phyloP scores from a whole-genome alignment of 768 basidiomycete species.

The Pleurotus tuber-regium region DNA sequence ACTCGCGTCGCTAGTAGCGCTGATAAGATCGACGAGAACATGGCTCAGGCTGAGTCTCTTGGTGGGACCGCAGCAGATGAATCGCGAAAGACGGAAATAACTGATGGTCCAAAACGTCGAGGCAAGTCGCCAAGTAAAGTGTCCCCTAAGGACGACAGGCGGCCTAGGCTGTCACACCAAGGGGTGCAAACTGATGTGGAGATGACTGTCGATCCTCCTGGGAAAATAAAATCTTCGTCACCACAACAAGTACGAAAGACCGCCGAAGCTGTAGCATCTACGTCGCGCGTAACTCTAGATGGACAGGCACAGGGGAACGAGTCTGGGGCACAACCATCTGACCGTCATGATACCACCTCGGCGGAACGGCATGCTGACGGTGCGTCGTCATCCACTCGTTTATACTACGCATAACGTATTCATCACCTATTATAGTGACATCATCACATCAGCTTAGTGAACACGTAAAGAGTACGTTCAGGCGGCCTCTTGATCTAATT shows the following conservation, averaged over 20 bases:
- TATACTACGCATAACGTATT: not conserved
- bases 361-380: too few relatives aligned
- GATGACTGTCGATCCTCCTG: too few relatives aligned
- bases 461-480: not conserved
- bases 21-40: too few relatives aligned
- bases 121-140: not conserved
- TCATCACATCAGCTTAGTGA: not conserved
- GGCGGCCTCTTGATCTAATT: constrained; percentile 2
- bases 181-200: not conserved
- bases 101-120: not conserved
- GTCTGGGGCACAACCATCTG: too few relatives aligned
- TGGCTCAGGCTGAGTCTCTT: too few relatives aligned
- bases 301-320: too few relatives aligned
- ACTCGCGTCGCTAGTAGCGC: not conserved
- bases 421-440: not conserved
- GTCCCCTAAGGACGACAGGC: not conserved
- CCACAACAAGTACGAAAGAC: not conserved
- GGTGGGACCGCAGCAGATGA: too few relatives aligned
- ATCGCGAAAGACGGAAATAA: too few relatives aligned
- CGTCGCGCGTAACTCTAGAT: not conserved
- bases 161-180: not conserved
- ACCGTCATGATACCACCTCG: too few relatives aligned
- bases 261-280: not conserved
- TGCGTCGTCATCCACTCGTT: not conserved
- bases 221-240: too few relatives aligned